A percentile compares a stretch with the other conserved stretches of the same genome.
Conservation (phyloP, 495 filamentous ascomycete species). For the Darksidea phi region DNA sequence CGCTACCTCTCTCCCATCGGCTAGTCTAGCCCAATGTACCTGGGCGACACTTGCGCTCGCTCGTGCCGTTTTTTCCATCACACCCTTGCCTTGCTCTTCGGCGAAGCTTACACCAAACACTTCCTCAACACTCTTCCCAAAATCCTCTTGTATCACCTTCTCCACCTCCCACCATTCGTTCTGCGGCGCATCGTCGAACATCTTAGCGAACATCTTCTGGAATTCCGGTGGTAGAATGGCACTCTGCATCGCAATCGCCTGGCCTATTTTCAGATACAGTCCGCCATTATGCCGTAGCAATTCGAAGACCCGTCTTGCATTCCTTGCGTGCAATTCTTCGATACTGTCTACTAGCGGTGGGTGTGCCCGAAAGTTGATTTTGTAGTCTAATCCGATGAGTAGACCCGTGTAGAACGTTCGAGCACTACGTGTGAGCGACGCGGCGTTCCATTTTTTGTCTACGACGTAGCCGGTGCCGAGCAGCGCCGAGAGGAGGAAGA, state of each 20-base stretch:
- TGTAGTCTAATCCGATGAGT: conserved; percentile 88
- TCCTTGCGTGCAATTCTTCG: conserved; percentile 71
- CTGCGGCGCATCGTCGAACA: conserved; percentile 98
- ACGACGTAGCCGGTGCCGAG: conserved; percentile 61
- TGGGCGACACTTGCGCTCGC: conserved; percentile 93
- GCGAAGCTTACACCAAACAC: conserved; percentile 83
- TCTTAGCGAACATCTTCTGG: conserved; percentile 87
- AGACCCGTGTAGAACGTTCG: conserved; percentile 77
- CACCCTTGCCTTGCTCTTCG: conserved; percentile 62
- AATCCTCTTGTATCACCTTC: conserved; percentile 82
- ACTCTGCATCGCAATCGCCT: conserved; percentile 97
- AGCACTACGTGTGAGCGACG: conserved; percentile 72
- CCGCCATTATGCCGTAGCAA: conserved; percentile 84
- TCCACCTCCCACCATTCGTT: conserved; percentile 89
- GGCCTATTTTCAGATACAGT: conserved; percentile 94
- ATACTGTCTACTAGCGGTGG: conserved; percentile 68
- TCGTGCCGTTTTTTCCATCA: conserved; percentile 84
- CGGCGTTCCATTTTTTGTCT: conserved; percentile 74
- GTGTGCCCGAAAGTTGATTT: conserved; percentile 86
- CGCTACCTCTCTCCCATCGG: conserved; percentile 84
- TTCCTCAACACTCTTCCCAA: conserved; percentile 74
- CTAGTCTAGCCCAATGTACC: conserved; percentile 87
- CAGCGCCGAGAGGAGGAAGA: conserved; percentile 61
- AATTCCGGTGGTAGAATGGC: conserved; percentile 90
- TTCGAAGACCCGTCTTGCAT: conserved; percentile 75